A percentile compares a stretch with the other conserved stretches of the same genome.
Evolutionary conservation across 352 stramenopile genomes (phyloP).

Genomic region (Phytophthora cactorum): DNA sequence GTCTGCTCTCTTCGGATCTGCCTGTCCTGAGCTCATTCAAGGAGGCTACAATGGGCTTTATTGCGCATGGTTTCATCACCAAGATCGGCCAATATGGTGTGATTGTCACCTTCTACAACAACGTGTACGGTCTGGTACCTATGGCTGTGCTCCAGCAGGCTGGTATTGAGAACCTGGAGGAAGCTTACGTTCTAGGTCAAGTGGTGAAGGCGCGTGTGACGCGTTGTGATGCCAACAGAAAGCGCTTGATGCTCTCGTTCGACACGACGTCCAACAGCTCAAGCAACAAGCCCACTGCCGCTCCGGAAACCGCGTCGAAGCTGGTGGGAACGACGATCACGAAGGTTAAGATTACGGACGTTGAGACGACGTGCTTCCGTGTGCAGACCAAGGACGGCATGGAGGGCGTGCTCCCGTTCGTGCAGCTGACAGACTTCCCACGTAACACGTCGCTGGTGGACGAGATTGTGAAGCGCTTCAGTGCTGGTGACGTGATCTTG

Average conservation of each 20-base stretch:
- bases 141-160: conserved; percentile 84
- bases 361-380: conserved; percentile 71
- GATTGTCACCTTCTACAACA: conserved; percentile 96
- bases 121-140: conserved; percentile 93
- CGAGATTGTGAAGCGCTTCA: conserved; percentile 61
- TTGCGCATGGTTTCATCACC: conserved; percentile 93
- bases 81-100: conserved; percentile 94
- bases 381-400: conserved; percentile 80
- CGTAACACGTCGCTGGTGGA: conserved; percentile 81
- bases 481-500: conserved; percentile 55
- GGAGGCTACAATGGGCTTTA: conserved; percentile 68
- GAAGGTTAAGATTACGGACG: conserved; percentile 72
- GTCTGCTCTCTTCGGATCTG: conserved; percentile 75
- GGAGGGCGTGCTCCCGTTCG: conserved; percentile 77
- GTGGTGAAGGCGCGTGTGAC: conserved; percentile 86
- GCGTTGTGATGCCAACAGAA: conserved; percentile 74
- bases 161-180: conserved; percentile 82
- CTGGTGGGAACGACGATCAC: conserved; percentile 64
- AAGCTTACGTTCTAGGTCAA: conserved; percentile 88
- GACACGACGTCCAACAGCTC: conserved; percentile 50
- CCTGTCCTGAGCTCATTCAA: conserved; percentile 82
- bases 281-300: conserved; percentile 15
- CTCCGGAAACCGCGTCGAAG: conserved; percentile 29
- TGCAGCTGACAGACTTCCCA: conserved; percentile 88
- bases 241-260: conserved; percentile 90